A percentile compares a stretch with the other conserved stretches of the same genome.
These are phyloP conservation scores for Perkinsus marinus DNA, from an alignment of 169 alveolate species.

Conservation along the genomic window DNA sequence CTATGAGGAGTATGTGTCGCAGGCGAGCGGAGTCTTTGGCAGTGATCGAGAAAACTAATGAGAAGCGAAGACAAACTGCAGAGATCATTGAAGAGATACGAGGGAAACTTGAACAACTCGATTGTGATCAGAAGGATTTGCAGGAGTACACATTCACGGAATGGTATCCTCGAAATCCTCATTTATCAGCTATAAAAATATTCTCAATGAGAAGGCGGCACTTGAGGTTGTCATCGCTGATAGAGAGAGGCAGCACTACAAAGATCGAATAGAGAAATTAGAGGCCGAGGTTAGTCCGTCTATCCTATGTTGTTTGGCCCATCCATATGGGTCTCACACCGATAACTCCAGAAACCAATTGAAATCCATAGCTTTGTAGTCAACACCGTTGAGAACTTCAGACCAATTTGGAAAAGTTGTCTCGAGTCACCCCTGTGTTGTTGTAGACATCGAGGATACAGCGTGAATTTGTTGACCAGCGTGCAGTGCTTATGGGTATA, in stretches of 20 bases:
- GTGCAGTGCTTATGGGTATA: too few relatives aligned
- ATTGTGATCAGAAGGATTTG: background rate
- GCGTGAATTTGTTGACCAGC: too few relatives aligned
- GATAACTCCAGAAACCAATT: too few relatives aligned
- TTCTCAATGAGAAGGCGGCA: background rate
- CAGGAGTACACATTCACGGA: background rate
- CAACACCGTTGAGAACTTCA: too few relatives aligned
- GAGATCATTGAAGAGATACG: background rate
- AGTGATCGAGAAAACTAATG: background rate
- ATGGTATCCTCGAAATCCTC: background rate
- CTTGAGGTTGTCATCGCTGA: background rate
- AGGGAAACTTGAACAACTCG: background rate
- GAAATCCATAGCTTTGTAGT: too few relatives aligned
- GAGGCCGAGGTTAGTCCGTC: background rate
- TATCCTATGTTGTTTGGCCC: background rate
- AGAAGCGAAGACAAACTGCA: background rate
- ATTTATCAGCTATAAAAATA: background rate
- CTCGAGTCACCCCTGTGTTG: too few relatives aligned
- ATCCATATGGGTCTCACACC: background rate
- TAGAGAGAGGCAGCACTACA: background rate
- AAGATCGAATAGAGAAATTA: background rate
- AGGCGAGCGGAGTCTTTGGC: background rate
- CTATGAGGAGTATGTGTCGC: background rate
- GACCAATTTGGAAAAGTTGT: too few relatives aligned
- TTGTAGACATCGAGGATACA: too few relatives aligned